Evolutionary conservation across 345 rosid genomes (phyloP).

Genomic region (Ceriops zippeliana): DNA sequence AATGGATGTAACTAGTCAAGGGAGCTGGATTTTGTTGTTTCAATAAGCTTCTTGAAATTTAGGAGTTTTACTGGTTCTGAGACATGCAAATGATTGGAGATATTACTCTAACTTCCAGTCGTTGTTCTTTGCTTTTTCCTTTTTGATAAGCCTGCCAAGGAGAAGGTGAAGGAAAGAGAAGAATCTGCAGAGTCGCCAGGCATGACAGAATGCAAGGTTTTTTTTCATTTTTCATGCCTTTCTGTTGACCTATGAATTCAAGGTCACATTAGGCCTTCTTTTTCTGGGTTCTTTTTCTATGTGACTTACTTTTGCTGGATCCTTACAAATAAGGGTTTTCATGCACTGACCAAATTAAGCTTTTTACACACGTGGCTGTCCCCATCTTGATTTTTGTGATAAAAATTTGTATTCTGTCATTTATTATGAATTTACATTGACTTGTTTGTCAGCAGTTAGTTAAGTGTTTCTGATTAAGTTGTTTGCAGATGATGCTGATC

Average conservation of each 20-base stretch:
- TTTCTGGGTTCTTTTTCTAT: neutral
- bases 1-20: neutral
- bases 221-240: constrained; percentile 1
- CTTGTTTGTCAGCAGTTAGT: too few relatives aligned
- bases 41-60: neutral
- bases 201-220: constrained; percentile 90
- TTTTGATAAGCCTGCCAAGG: constrained; percentile 53
- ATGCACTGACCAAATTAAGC: too few relatives aligned
- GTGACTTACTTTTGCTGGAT: too few relatives aligned
- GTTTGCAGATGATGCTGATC: too few relatives aligned
- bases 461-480: too few relatives aligned
- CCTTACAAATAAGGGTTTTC: too few relatives aligned
- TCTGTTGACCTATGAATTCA: neutral
- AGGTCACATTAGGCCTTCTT: too few relatives aligned
- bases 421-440: too few relatives aligned
- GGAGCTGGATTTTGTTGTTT: neutral
- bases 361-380: too few relatives aligned
- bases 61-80: neutral
- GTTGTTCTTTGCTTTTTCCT: constrained; percentile 8
- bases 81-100: neutral
- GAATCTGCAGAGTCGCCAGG: constrained; percentile 47
- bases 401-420: too few relatives aligned
- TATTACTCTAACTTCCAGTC: constrained; percentile 1
- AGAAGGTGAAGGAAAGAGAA: constrained; percentile 57
- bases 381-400: too few relatives aligned